Percentiles rank a stretch among this genome's conserved stretches.
Evolutionary conservation across 2,329 filamentous ascomycete species (phyloP).

Genomic region (Aspergillus udagawae): DNA sequence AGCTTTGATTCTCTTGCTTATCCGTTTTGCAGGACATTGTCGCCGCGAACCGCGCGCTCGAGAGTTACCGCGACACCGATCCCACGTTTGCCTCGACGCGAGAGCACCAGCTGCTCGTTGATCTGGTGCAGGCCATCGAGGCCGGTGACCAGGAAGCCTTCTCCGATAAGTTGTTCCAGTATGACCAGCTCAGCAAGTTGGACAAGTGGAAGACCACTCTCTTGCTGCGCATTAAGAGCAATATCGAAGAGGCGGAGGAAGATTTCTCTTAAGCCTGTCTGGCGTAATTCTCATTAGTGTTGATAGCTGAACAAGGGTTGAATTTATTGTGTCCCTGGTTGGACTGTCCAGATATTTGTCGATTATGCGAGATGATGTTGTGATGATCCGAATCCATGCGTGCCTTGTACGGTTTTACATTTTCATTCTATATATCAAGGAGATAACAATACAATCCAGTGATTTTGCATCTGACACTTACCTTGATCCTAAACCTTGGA

Average conservation of each 20-base stretch:
- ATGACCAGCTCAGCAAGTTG: conserved; percentile 85
- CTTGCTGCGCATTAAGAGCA: conserved; percentile 75
- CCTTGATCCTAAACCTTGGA: too few species aligned
- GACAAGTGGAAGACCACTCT: conserved; percentile 97
- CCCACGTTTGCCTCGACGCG: conserved; percentile 70
- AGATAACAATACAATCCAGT: neutral
- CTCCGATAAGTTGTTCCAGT: conserved; percentile 81
- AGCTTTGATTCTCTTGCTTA: neutral
- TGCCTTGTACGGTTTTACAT: neutral
- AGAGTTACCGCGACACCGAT: conserved; percentile 77
- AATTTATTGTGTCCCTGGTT: neutral
- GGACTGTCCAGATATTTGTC: conserved; percentile 1
- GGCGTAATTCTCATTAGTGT: conserved; percentile 4
- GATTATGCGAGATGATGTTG: neutral
- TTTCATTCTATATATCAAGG: neutral
- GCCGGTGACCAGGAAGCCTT: conserved; percentile 77
- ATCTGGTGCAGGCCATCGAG: conserved; percentile 72
- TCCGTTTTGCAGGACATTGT: conserved; percentile 60
- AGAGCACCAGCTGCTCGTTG: conserved; percentile 75
- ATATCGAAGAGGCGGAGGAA: conserved; percentile 68
- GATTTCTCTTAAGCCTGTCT: conserved; percentile 57
- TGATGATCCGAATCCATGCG: neutral
- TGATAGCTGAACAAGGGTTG: neutral
- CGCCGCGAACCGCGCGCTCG: conserved; percentile 71
- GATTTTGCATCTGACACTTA: neutral